Evolutionary conservation across 1,139 yeast genomes (phyloP).

Genomic region (Nakaseomyces kungkrabaensis): DNA sequence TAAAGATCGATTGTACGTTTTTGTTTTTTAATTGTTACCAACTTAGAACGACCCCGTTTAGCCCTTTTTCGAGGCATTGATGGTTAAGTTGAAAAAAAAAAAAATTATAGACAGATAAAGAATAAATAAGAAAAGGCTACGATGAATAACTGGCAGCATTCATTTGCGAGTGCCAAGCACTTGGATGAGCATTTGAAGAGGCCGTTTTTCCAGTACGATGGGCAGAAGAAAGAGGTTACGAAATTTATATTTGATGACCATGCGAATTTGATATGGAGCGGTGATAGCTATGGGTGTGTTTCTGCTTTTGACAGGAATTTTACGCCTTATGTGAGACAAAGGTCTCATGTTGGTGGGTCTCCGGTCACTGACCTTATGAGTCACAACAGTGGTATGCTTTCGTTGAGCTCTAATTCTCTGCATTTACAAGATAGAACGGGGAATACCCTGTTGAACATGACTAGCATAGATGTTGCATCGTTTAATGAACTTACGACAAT

Average conservation of each 20-base stretch:
- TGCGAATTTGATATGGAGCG: slow-evolving; percentile 76
- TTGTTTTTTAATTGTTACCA: no score
- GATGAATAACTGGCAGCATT: slow-evolving; percentile 31
- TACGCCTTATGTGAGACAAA: slow-evolving; percentile 39
- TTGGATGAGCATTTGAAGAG: slow-evolving; percentile 25
- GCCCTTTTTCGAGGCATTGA: no score
- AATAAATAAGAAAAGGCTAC: background rate
- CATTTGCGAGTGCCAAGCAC: slow-evolving; percentile 24
- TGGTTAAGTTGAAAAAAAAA: background rate
- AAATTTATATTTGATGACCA: slow-evolving; percentile 50
- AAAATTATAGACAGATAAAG: background rate
- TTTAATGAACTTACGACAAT: slow-evolving; percentile 32
- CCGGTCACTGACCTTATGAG: slow-evolving; percentile 43
- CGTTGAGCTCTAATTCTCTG: slow-evolving; percentile 44
- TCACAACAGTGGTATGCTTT: slow-evolving; percentile 48
- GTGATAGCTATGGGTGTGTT: slow-evolving; percentile 49
- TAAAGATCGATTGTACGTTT: no score
- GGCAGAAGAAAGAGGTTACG: slow-evolving; percentile 23
- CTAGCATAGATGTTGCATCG: slow-evolving; percentile 30
- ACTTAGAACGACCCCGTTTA: no score
- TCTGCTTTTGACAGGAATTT: slow-evolving; percentile 35
- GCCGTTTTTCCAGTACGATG: slow-evolving; percentile 25
- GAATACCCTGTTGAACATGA: slow-evolving; percentile 35
- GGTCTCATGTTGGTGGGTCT: slow-evolving; percentile 34
- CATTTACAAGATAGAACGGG: slow-evolving; percentile 54